These are phyloP conservation scores for Paraphoma chrysanthemicola DNA, from an alignment of 2,329 filamentous ascomycete genomes.

Conservation along the genomic window DNA sequence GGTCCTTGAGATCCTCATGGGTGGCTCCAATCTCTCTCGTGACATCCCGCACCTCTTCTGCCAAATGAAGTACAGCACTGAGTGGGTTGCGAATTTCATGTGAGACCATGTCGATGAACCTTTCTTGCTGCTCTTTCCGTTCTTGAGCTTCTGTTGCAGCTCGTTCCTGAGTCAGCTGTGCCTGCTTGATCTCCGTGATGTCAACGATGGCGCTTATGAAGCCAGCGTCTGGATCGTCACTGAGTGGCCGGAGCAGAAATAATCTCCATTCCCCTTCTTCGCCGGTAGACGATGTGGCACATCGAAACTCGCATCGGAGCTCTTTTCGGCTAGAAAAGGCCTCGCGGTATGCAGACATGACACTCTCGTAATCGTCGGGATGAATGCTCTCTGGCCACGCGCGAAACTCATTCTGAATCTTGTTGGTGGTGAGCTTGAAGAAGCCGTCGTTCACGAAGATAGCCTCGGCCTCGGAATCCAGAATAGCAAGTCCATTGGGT, in stretches of 20 bases:
- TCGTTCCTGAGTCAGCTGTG: constrained; percentile 51
- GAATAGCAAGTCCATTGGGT: constrained; percentile 54
- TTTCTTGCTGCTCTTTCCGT: constrained; percentile 54
- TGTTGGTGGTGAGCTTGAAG: constrained; percentile 54
- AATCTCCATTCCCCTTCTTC: constrained; percentile 50
- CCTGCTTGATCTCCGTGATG: constrained; percentile 55
- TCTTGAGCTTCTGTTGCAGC: constrained; percentile 53
- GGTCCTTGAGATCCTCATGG: constrained; percentile 20
- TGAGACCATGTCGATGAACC: constrained; percentile 56
- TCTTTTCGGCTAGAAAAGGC: constrained; percentile 49
- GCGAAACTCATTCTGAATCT: constrained; percentile 49
- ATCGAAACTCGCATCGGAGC: constrained; percentile 53
- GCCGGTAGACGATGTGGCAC: constrained; percentile 39
- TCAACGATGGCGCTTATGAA: constrained; percentile 57
- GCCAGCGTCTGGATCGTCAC: constrained; percentile 51
- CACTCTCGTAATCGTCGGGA: constrained; percentile 52
- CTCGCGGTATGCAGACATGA: constrained; percentile 53
- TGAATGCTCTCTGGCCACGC: constrained; percentile 57
- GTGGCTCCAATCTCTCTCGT: constrained; percentile 28
- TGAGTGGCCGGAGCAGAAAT: constrained; percentile 52
- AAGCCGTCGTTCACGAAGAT: constrained; percentile 57
- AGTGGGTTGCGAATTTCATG: constrained; percentile 51
- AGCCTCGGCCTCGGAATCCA: constrained; percentile 53
- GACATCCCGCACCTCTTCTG: constrained; percentile 51
- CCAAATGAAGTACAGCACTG: constrained; percentile 51